Evolutionary conservation across 140 eudicot genomes (phyloP).

Genomic region (Oenanthe javanica): DNA sequence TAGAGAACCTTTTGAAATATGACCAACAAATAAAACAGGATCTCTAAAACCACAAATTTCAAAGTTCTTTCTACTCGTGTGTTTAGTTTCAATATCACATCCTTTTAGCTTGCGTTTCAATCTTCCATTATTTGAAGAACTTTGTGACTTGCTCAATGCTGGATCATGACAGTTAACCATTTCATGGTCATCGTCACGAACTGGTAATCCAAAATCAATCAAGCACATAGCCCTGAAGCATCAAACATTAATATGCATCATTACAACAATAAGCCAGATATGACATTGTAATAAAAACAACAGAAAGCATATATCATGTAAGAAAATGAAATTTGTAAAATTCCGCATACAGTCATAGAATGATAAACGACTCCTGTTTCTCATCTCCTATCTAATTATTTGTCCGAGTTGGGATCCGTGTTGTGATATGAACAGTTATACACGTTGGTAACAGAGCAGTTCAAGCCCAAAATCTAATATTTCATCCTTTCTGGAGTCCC

Average conservation of each 20-base stretch:
- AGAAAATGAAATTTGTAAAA: neutral
- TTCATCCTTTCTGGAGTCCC: too few species aligned
- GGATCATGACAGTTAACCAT: constrained; percentile 23
- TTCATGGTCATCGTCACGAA: constrained; percentile 26
- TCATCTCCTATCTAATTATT: neutral
- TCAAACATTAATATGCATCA: neutral
- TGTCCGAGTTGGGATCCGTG: neutral
- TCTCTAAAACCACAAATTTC: constrained; percentile 59
- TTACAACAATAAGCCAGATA: neutral
- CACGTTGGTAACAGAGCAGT: neutral
- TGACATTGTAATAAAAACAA: neutral
- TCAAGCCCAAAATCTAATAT: neutral
- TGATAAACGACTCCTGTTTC: neutral
- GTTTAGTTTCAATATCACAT: constrained; percentile 30
- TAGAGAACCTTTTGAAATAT: constrained; percentile 60
- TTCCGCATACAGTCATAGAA: neutral
- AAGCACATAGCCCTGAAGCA: constrained; percentile 51
- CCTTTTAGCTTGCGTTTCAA: constrained; percentile 56
- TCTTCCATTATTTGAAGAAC: constrained; percentile 29
- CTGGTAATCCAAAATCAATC: constrained; percentile 52
- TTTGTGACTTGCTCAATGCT: constrained; percentile 26
- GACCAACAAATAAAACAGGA: constrained; percentile 83
- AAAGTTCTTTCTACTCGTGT: constrained; percentile 50
- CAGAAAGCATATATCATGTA: neutral
- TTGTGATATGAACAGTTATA: neutral